A percentile compares a stretch with the other conserved stretches of the same genome.
phyloP scores from a whole-genome alignment of 208 protist genomes.

The Acanthamoeba royreba region DNA sequence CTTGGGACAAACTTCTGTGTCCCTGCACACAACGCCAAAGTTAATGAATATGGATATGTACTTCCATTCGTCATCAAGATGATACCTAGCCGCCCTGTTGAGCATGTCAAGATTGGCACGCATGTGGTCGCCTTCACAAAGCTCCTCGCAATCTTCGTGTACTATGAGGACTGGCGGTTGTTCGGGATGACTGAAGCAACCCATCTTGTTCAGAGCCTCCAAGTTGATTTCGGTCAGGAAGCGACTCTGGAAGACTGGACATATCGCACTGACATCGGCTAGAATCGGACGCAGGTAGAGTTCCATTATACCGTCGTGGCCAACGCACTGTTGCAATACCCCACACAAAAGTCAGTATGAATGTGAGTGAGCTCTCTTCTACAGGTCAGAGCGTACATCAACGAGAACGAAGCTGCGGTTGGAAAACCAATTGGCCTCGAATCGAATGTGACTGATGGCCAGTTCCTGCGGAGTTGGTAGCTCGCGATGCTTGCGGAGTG shows the following conservation, averaged over 20 bases:
- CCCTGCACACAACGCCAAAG: not conserved
- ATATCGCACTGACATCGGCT: not conserved
- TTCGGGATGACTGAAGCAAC: not conserved
- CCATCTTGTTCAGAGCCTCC: not conserved
- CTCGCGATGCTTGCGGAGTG: not conserved
- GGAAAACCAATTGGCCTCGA: not conserved
- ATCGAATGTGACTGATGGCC: not conserved
- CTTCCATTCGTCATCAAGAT: not conserved
- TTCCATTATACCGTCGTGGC: not conserved
- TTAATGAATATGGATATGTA: not conserved
- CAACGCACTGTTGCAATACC: not conserved
- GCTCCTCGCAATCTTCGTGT: not conserved
- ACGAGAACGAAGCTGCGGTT: not conserved
- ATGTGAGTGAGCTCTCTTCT: not conserved
- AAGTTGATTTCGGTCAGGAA: not conserved
- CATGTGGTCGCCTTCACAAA: not conserved
- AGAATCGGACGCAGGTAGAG: not conserved
- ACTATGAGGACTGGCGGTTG: not conserved
- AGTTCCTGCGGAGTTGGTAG: not conserved
- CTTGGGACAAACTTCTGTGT: not conserved
- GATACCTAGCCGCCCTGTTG: not conserved
- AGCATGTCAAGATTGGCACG: not conserved
- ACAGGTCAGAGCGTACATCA: not conserved
- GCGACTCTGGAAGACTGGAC: not conserved
- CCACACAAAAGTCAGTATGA: not conserved